These are phyloP conservation scores for Pythium plurisporium DNA, from an alignment of 352 stramenopile species.

Conservation along the genomic window DNA sequence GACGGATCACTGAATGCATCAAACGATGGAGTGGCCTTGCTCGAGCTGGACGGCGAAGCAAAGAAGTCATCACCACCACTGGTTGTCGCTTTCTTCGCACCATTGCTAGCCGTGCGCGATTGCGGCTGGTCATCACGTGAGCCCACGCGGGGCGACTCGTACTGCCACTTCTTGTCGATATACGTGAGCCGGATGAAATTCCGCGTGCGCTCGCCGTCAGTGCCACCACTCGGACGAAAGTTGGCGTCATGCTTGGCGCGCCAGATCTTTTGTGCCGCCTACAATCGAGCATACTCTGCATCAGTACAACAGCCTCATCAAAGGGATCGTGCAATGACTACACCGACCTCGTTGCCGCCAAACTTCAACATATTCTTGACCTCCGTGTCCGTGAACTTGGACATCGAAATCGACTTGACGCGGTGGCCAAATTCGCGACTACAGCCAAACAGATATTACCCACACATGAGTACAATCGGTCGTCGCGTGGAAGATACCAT, in stretches of 20 bases:
- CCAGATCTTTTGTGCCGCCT: slow-evolving; percentile 86
- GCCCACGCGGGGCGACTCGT: slow-evolving; percentile 60
- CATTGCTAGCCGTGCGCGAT: slow-evolving; percentile 42
- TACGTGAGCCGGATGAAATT: slow-evolving; percentile 88
- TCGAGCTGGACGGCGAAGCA: slow-evolving; percentile 24
- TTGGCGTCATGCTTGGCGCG: slow-evolving; percentile 74
- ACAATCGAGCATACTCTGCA: background rate
- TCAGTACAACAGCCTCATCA: background rate
- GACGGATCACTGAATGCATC: slow-evolving; percentile 26
- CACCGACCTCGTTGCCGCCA: slow-evolving; percentile 83
- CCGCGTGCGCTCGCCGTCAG: slow-evolving; percentile 73
- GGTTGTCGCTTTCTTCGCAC: slow-evolving; percentile 35
- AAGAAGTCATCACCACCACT: slow-evolving; percentile 45
- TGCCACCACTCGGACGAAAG: slow-evolving; percentile 69
- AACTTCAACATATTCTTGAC: slow-evolving; percentile 86
- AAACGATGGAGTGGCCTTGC: slow-evolving; percentile 27
- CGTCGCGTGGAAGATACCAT: background rate
- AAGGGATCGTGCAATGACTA: background rate
- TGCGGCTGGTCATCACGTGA: slow-evolving; percentile 37
- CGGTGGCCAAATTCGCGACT: slow-evolving; percentile 90
- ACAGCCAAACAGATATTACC: background rate
- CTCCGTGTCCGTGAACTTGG: slow-evolving; percentile 90
- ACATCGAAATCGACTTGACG: slow-evolving; percentile 93
- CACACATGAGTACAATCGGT: background rate
- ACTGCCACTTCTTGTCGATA: slow-evolving; percentile 86